These are phyloP conservation scores for Candida sojae DNA, from an alignment of 1,139 yeast species.

Conservation along the genomic window DNA sequence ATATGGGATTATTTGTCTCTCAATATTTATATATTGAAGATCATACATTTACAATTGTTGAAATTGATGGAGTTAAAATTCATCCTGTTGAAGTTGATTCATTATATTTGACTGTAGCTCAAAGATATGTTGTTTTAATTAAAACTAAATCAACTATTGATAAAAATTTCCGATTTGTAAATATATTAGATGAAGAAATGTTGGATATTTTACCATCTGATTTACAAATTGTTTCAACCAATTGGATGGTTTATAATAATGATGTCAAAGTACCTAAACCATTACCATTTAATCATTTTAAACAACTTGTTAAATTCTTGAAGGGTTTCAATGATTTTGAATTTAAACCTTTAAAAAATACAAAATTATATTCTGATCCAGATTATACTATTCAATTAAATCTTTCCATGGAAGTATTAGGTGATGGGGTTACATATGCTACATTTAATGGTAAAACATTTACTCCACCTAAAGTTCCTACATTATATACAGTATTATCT, in stretches of 20 bases:
- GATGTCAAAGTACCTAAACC: slow-evolving; percentile 43
- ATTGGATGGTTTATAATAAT: slow-evolving; percentile 62
- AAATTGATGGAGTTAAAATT: slow-evolving; percentile 79
- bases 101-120: slow-evolving; percentile 73
- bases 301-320: slow-evolving; percentile 44
- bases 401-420: slow-evolving; percentile 77
- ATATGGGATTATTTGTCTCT: slow-evolving; percentile 85
- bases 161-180: slow-evolving; percentile 75
- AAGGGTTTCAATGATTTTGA: slow-evolving; percentile 66
- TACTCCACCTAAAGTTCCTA: slow-evolving; percentile 78
- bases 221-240: slow-evolving; percentile 68
- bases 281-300: slow-evolving; percentile 20
- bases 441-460: slow-evolving; percentile 85
- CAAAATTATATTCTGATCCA: slow-evolving; percentile 58
- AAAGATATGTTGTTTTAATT: slow-evolving; percentile 73
- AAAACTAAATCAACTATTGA: slow-evolving; percentile 57
- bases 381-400: slow-evolving; percentile 66
- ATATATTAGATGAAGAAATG: slow-evolving; percentile 75
- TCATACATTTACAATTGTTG: slow-evolving; percentile 79
- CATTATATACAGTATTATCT: slow-evolving; percentile 71
- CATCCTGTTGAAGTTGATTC: slow-evolving; percentile 61
- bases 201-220: slow-evolving; percentile 70
- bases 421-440: slow-evolving; percentile 85
- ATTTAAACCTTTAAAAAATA: slow-evolving; percentile 56
- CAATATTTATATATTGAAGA: slow-evolving; percentile 86